phyloP scores from a whole-genome alignment of 805 yeast genomes.

The Saturnispora serradocipensis region DNA sequence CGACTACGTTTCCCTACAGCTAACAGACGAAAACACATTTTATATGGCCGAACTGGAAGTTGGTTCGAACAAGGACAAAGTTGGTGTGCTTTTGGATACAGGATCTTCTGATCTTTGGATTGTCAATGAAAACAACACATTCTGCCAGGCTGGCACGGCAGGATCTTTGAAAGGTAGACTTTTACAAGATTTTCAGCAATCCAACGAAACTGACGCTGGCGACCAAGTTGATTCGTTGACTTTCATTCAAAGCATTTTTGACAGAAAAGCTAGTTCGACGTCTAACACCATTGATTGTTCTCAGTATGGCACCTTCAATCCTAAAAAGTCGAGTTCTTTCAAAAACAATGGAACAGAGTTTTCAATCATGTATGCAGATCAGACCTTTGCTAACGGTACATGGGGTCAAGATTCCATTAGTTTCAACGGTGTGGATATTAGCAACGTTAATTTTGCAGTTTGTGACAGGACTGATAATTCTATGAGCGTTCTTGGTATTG shows the following conservation, averaged over 20 bases:
- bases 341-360: slow-evolving; percentile 33
- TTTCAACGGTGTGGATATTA: slow-evolving; percentile 40
- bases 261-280: not conserved
- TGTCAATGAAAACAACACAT: slow-evolving; percentile 39
- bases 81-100: slow-evolving; percentile 57
- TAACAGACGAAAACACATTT: slow-evolving; percentile 34
- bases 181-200: not conserved
- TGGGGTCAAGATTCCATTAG: slow-evolving; percentile 58
- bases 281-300: slow-evolving; percentile 30
- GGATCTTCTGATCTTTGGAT: slow-evolving; percentile 75
- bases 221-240: not conserved
- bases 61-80: slow-evolving; percentile 51
- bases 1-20: slow-evolving; percentile 24
- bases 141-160: slow-evolving; percentile 25
- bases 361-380: slow-evolving; percentile 39
- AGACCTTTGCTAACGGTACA: slow-evolving; percentile 37
- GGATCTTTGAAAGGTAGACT: slow-evolving; percentile 7
- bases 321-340: slow-evolving; percentile 32
- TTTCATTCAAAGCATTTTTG: not conserved
- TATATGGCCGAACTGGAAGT: slow-evolving; percentile 38
- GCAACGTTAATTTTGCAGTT: slow-evolving; percentile 59
- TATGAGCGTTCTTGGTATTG: slow-evolving; percentile 68
- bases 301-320: slow-evolving; percentile 40
- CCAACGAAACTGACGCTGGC: not conserved
- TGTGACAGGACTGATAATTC: slow-evolving; percentile 57